Percentiles rank a stretch among this genome's conserved stretches.
Evolutionary conservation across 768 basidiomycete genomes (phyloP).

Genomic region (Cubamyces lactineus): DNA sequence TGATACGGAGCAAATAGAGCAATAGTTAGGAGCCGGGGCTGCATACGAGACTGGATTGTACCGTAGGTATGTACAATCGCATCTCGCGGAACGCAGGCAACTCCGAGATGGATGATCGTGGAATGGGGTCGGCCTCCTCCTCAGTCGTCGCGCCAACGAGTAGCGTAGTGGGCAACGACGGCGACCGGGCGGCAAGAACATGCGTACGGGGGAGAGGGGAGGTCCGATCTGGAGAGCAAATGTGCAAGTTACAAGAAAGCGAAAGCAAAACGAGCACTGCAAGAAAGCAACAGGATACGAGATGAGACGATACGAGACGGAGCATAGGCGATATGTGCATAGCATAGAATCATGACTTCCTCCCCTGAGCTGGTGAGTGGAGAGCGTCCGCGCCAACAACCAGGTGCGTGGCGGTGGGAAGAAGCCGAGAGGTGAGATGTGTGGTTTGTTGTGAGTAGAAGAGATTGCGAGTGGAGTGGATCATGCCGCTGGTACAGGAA

Average conservation of each 20-base stretch:
- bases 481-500: constrained; percentile 34
- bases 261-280: constrained; percentile 14
- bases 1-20: constrained; percentile 5
- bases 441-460: not conserved
- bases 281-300: constrained; percentile 18
- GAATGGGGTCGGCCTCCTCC: constrained; percentile 18
- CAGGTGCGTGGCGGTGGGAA: not conserved
- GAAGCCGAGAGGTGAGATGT: not conserved
- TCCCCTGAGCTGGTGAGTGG: not conserved
- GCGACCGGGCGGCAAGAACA: not conserved
- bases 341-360: constrained; percentile 32
- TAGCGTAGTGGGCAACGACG: not conserved
- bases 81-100: constrained; percentile 21
- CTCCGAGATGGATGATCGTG: constrained; percentile 22
- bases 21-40: constrained; percentile 13
- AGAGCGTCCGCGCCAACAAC: constrained; percentile 7
- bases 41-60: constrained; percentile 31
- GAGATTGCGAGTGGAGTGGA: constrained; percentile 6
- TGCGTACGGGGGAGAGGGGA: not conserved
- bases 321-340: constrained; percentile 39
- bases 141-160: not conserved
- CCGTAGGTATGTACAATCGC: constrained; percentile 23
- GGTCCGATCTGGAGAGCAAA: constrained; percentile 7
- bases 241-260: constrained; percentile 2
- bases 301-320: constrained; percentile 4